Evolutionary conservation across 1,284 basidiomycete species (phyloP).

Genomic region (Caloboletus firmus): DNA sequence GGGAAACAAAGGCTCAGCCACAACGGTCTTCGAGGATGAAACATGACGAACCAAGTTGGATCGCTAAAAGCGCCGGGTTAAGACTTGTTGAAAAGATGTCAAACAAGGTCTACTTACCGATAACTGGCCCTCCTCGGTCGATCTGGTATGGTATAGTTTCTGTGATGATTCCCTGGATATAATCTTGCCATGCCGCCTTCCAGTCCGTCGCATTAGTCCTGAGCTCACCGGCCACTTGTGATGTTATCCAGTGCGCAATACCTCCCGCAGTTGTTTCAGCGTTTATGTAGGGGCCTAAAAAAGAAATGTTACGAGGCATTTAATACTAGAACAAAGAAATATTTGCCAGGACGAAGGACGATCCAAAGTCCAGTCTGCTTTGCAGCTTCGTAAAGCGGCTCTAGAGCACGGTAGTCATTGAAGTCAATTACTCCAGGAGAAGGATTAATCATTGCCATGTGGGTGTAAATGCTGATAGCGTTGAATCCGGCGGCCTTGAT

Average conservation of each 20-base stretch:
- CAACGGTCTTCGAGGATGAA: neutral
- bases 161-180: conserved; percentile 65
- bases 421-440: conserved; percentile 75
- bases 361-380: conserved; percentile 64
- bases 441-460: conserved; percentile 76
- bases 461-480: conserved; percentile 68
- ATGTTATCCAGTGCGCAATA: conserved; percentile 75
- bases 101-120: conserved; percentile 46
- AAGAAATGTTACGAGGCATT: conserved; percentile 21
- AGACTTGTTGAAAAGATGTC: conserved; percentile 1
- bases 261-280: conserved; percentile 82
- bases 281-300: conserved; percentile 62
- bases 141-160: conserved; percentile 68
- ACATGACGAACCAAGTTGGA: conserved; percentile 59
- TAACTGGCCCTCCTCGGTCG: conserved; percentile 67
- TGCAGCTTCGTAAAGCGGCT: conserved; percentile 64
- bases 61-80: conserved; percentile 40
- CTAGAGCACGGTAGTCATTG: conserved; percentile 65
- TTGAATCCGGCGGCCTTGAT: conserved; percentile 82
- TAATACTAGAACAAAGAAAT: neutral
- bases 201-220: conserved; percentile 68
- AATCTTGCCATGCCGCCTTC: conserved; percentile 67
- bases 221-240: conserved; percentile 62
- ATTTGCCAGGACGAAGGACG: conserved; percentile 59
- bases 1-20: neutral